Evolutionary conservation across 2,329 filamentous ascomycete species (phyloP).

Genomic region (Onygena corvina): DNA sequence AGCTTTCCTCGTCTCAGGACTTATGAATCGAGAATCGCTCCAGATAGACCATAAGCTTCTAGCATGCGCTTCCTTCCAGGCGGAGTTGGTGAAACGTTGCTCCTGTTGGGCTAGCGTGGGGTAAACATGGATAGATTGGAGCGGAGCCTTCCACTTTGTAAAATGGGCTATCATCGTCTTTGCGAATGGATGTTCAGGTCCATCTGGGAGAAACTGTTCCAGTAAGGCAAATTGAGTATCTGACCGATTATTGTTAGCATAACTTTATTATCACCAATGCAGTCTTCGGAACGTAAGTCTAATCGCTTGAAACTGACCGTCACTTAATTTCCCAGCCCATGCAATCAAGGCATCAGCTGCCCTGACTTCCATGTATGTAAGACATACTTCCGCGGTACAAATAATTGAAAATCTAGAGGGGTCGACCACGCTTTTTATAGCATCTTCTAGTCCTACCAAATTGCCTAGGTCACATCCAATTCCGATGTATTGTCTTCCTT

Average conservation of each 20-base stretch:
- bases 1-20: conserved; percentile 43
- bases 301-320: conserved; percentile 41
- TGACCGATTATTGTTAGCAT: conserved; percentile 8
- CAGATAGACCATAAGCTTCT: conserved; percentile 74
- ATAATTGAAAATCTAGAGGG: conserved; percentile 49
- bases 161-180: conserved; percentile 77
- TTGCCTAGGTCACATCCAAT: conserved; percentile 71
- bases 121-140: conserved; percentile 63
- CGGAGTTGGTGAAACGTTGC: conserved; percentile 53
- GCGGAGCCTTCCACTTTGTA: conserved; percentile 62
- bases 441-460: conserved; percentile 46
- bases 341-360: conserved; percentile 61
- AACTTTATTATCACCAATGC: conserved; percentile 14
- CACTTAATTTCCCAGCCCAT: conserved; percentile 61
- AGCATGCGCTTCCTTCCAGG: conserved; percentile 53
- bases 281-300: not conserved
- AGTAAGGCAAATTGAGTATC: conserved; percentile 70
- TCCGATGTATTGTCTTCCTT: conserved; percentile 61
- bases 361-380: conserved; percentile 73
- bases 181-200: conserved; percentile 68
- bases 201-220: conserved; percentile 74
- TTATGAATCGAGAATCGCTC: conserved; percentile 57
- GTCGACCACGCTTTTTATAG: conserved; percentile 49
- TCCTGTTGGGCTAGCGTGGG: conserved; percentile 54
- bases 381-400: conserved; percentile 79